phyloP scores from a whole-genome alignment of 495 filamentous ascomycete genomes.

The Aspergillus cristatus region DNA sequence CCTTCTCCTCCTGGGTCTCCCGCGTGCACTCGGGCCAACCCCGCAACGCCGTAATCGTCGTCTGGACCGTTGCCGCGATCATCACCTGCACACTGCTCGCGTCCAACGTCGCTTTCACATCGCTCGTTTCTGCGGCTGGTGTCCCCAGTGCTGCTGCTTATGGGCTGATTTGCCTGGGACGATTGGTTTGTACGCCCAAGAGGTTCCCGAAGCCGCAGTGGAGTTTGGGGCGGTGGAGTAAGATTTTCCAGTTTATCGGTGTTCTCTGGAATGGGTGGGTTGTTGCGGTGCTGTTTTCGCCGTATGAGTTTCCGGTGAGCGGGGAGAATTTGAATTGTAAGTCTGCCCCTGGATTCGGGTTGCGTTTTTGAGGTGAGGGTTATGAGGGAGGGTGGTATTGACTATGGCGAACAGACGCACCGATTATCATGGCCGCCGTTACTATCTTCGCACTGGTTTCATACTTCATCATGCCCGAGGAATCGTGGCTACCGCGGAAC shows the following conservation, averaged over 20 bases:
- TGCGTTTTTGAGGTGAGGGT: too few species aligned
- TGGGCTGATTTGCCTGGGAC: slow-evolving; percentile 44
- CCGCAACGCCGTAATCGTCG: slow-evolving; percentile 45
- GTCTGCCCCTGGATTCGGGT: slow-evolving; percentile 9
- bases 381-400: too few species aligned
- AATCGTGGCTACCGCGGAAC: slow-evolving; percentile 33
- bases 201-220: slow-evolving; percentile 38
- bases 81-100: slow-evolving; percentile 45
- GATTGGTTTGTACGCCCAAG: slow-evolving; percentile 37
- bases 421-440: slow-evolving; percentile 41
- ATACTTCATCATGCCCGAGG: slow-evolving; percentile 41
- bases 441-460: slow-evolving; percentile 39
- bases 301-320: slow-evolving; percentile 35
- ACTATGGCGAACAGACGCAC: slow-evolving; percentile 27
- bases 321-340: slow-evolving; percentile 38
- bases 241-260: slow-evolving; percentile 40
- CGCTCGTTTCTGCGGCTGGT: slow-evolving; percentile 42
- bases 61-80: slow-evolving; percentile 40
- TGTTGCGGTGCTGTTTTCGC: slow-evolving; percentile 39
- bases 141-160: slow-evolving; percentile 46
- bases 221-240: slow-evolving; percentile 35
- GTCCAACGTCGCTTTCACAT: slow-evolving; percentile 45
- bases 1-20: slow-evolving; percentile 47
- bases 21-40: slow-evolving; percentile 42
- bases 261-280: slow-evolving; percentile 46